Base-by-base conservation (phyloP, 257 asterid species). In the Prunella vulgaris region DNA sequence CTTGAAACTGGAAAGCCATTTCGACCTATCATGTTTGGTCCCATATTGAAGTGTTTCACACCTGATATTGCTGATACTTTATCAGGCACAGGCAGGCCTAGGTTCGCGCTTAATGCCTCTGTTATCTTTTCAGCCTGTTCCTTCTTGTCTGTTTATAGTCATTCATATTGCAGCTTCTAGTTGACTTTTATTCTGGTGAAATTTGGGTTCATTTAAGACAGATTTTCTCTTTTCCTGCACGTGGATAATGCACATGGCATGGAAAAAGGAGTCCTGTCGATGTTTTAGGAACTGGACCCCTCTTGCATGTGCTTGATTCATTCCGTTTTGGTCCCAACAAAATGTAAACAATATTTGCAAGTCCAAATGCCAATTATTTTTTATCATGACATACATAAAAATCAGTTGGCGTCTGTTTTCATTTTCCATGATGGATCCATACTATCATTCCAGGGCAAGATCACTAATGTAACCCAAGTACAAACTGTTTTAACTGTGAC, bases 1-100 rank as follows among this genome's bases (percentile, higher is more conserved):
- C 63, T 83, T 68, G 88, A 81, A 77, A 79, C 86, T 78, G 96
- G 90, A 76, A 69, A 25, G 68, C 85, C 96, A 73, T 80, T 87
- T 64, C 88, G 84, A 13, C 96, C 96, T 71, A 56, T 87, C 71
- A 85, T 90, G 96, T 90, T 87, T 81, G 93, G 87, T 74, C 68
- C 85, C 71, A 74, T 84, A 77, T 81, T 90, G 78, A 79, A 84
- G 79, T 78, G 57, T 60, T 90, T 90, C 82, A 85, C 96, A 62
- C 95, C 96, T 22, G 95, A 87, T 79, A 84, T 87, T 52, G 73
- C 78, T 25, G 84, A 84, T 76, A 85, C 82, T 81, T 77, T 84
- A 78, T 81, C 89, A 40, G 93, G 93, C 82, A 78, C 89, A 40
- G 93, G 93, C 82, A 78, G 96, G 78, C 90, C 89, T 53, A 85